Percentiles rank a stretch among this genome's conserved stretches.
These are phyloP conservation scores for Chamaenerion angustifolium DNA, from an alignment of 345 rosid genomes.

Conservation along the genomic window DNA sequence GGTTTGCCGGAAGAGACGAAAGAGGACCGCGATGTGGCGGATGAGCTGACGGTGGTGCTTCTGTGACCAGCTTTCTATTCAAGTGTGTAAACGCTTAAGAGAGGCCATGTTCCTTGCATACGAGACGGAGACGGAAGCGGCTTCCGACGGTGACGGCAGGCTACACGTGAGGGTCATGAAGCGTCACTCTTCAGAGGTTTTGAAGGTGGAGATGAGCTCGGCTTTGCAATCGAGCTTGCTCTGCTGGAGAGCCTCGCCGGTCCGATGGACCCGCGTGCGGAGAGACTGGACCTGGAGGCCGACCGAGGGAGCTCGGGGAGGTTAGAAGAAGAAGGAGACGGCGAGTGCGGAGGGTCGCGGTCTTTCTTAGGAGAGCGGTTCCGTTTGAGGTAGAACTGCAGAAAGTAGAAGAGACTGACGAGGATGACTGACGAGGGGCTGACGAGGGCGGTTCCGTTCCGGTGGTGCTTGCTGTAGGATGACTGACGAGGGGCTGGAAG, in stretches of 20 bases:
- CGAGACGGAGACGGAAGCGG: no score
- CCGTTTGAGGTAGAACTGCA: conserved; percentile 61
- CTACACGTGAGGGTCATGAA: no score
- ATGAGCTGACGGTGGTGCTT: no score
- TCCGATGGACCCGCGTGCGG: conserved; percentile 39
- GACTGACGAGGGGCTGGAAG: neutral
- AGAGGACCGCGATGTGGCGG: no score
- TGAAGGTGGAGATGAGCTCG: conserved; percentile 47
- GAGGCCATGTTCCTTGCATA: no score
- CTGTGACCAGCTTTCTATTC: no score
- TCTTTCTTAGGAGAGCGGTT: conserved; percentile 37
- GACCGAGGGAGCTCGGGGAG: conserved; percentile 38
- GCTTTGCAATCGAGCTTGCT: conserved; percentile 40
- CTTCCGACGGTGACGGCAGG: no score
- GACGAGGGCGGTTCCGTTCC: neutral
- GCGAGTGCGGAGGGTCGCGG: conserved; percentile 34
- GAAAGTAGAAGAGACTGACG: conserved; percentile 73
- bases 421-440: conserved; percentile 46
- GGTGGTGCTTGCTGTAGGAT: neutral
- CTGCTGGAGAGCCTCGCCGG: conserved; percentile 45
- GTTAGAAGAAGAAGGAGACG: conserved; percentile 9
- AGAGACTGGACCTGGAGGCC: conserved; percentile 37
- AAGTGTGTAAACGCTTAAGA: no score
- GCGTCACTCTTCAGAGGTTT: no score
- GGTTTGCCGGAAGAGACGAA: no score